These are phyloP conservation scores for Gardenia jasminoides DNA, from an alignment of 257 asterid genomes.

Conservation along the genomic window DNA sequence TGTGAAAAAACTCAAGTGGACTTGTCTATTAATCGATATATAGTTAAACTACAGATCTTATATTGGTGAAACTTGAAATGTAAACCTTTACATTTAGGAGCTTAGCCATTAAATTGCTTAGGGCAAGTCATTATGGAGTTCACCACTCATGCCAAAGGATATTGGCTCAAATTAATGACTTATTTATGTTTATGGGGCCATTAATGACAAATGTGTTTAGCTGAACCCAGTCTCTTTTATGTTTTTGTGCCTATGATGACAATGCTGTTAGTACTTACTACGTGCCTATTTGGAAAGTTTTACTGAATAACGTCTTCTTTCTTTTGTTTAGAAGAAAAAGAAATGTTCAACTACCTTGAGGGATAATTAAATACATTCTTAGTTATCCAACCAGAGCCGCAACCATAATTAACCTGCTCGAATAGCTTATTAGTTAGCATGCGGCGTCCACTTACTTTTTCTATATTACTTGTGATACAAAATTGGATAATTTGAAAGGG, in stretches of 20 bases:
- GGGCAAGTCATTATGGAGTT: background rate
- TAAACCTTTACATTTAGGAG: background rate
- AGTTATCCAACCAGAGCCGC: background rate
- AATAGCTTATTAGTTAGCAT: background rate
- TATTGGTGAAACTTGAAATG: background rate
- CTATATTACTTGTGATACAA: background rate
- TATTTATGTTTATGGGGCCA: background rate
- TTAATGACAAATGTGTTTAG: background rate
- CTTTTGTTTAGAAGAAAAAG: background rate
- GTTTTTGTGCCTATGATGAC: too few species aligned
- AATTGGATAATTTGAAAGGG: background rate
- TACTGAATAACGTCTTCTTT: background rate
- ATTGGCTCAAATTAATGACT: too few species aligned
- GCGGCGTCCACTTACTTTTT: background rate
- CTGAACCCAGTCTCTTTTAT: too few species aligned
- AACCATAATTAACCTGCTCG: background rate
- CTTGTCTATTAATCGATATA: background rate
- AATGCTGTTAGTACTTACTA: background rate
- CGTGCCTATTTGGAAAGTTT: background rate
- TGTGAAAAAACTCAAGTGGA: background rate
- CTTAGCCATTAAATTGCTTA: background rate
- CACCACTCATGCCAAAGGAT: too few species aligned
- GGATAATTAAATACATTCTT: background rate
- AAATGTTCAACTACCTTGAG: background rate
- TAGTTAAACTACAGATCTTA: background rate